These are phyloP conservation scores for Xylaria acuta DNA, from an alignment of 495 filamentous ascomycete genomes.

Conservation along the genomic window DNA sequence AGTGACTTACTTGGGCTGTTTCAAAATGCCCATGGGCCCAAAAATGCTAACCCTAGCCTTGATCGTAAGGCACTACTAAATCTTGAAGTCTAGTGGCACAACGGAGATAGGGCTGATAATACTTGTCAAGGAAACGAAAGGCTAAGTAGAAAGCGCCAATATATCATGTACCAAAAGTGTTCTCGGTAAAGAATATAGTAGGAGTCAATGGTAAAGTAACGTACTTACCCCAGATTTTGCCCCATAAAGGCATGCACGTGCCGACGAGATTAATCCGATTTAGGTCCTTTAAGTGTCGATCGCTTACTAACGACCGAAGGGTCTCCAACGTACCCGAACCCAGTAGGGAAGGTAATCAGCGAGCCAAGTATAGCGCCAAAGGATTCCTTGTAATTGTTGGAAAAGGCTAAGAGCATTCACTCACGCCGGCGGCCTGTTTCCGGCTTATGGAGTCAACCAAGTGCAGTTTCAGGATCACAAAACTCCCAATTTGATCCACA, in stretches of 20 bases:
- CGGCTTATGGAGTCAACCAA: not conserved
- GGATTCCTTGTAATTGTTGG: not conserved
- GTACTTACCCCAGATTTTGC: not conserved
- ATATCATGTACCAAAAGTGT: not conserved
- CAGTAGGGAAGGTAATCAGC: constrained; percentile 3
- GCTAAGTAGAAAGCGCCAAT: not conserved
- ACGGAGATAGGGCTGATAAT: not conserved
- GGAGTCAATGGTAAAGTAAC: not conserved
- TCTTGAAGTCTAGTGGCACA: not conserved
- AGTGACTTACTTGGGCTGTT: no score
- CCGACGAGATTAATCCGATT: not conserved
- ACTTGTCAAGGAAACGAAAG: not conserved
- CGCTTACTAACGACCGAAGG: not conserved
- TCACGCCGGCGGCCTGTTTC: not conserved
- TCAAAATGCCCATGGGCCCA: no score
- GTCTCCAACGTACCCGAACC: not conserved
- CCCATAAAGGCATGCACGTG: not conserved
- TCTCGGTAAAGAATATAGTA: not conserved
- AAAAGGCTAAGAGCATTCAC: not conserved
- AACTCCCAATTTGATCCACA: not conserved
- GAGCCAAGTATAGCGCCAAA: no score
- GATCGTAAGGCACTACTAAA: not conserved
- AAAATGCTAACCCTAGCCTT: no score
- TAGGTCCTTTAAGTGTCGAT: not conserved
- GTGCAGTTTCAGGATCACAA: constrained; percentile 2